These are phyloP conservation scores for Solanum boliviense DNA, from an alignment of 257 asterid species.

Conservation along the genomic window DNA sequence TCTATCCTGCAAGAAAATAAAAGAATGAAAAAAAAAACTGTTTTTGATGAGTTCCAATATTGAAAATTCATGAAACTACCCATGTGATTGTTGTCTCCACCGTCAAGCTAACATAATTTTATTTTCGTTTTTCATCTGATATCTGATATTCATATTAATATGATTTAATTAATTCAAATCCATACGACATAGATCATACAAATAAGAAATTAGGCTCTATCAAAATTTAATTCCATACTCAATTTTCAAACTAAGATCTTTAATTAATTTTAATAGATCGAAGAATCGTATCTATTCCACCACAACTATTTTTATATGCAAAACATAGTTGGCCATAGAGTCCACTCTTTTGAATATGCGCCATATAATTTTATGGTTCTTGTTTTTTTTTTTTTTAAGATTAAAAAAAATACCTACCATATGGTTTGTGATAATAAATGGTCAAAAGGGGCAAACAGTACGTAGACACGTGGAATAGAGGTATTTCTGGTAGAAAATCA, in stretches of 20 bases:
- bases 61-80: neutral
- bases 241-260: fast-evolving
- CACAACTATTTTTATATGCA: neutral
- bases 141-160: fast-evolving
- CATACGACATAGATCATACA: fast-evolving
- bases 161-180: fast-evolving
- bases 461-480: neutral
- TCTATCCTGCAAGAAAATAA: neutral
- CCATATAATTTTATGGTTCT: neutral
- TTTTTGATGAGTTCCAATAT: neutral
- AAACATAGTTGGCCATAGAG: neutral
- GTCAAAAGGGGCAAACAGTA: neutral
- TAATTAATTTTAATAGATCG: neutral
- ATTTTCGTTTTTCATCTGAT: neutral
- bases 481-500: neutral
- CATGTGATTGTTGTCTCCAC: neutral
- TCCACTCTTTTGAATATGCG: neutral
- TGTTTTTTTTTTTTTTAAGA: neutral
- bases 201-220: fast-evolving
- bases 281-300: fast-evolving
- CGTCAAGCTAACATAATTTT: neutral
- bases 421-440: neutral
- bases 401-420: neutral
- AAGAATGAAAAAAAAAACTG: neutral
- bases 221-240: neutral